phyloP scores from a whole-genome alignment of 371 early-diverging fungal genomes.

The Saksenaea vasiformis region DNA sequence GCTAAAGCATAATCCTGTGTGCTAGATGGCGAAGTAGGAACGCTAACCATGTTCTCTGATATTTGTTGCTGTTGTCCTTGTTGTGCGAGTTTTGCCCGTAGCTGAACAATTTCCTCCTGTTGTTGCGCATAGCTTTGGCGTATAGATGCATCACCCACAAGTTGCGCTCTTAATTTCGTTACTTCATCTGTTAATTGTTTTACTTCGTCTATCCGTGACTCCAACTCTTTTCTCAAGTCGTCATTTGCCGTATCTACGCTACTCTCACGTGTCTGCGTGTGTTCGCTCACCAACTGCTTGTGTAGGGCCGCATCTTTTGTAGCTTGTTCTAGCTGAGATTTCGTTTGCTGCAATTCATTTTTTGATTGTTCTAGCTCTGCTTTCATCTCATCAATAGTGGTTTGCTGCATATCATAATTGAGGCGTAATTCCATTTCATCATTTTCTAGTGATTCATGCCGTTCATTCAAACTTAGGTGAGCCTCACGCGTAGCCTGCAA shows the following conservation, averaged over 20 bases:
- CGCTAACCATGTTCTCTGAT: background rate
- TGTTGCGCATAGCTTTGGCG: background rate
- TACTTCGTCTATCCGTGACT: background rate
- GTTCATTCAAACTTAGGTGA: too few relatives aligned
- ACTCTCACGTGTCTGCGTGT: background rate
- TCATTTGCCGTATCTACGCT: background rate
- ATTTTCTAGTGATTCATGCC: background rate
- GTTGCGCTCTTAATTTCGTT: background rate
- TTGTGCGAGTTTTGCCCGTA: background rate
- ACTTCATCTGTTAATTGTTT: background rate
- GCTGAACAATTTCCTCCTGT: background rate
- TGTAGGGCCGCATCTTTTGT: background rate
- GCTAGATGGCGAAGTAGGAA: background rate
- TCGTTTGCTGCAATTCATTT: background rate
- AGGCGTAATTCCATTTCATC: background rate
- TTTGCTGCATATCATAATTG: conserved; percentile 1
- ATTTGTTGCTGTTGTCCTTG: background rate
- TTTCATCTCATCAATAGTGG: background rate
- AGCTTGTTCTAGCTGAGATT: background rate
- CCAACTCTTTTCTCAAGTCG: background rate
- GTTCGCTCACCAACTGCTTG: background rate
- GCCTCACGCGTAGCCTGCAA: background rate
- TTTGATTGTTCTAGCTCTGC: background rate
- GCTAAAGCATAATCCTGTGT: background rate
- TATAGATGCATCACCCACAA: background rate